Base-by-base conservation (phyloP, 2,329 filamentous ascomycete genomes). In the Fusarium nanum region DNA sequence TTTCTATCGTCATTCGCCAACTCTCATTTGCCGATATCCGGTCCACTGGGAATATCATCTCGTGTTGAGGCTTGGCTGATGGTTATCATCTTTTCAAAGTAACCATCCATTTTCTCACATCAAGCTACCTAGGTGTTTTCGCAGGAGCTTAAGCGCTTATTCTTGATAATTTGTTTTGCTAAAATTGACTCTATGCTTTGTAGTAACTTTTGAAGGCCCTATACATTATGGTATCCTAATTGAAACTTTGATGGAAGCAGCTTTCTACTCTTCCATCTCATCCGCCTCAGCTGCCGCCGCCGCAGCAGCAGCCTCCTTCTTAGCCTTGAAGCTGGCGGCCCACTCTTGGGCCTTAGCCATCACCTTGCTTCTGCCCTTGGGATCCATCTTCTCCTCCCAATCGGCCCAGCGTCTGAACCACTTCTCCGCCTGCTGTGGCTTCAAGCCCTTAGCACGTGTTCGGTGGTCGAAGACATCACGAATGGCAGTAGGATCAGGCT, bases 341-440 rank as follows among this genome's bases (percentile, higher is more conserved):
- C 91, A 95, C 72, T 91, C 90, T 76, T 87, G 87, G 42, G 92
- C 92, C 79, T 89, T 86, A 27, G 87, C 89, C 82, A 90, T 90
- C 40, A 94, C 92, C 75, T 86, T 87, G 74, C 92, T 91, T 70
- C 88, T 86, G 70, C 86, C 88, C 85, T 92, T 82, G 64, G 86
- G 83, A 3, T 92, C 93, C 62, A 88, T 82, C 78, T 86, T 87
- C 81, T 91, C 89, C 83, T 99, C 96, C 88, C 93, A 98, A 72
- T 92, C 89, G 60, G 92, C 88, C 96, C 96, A 99, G 73, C 92
- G 88, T 83, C 93, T 93, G 82, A 98, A 99, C 85, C 97, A 93
- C 77, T 90, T 91, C 82, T 91, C 91, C 18, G 94, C 94, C 77
- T 94, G 88, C 78, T 93, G 90, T 42, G 92, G 88, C 85, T 97